Conservation (phyloP, 2,329 filamentous ascomycete species). For the Grosmannia clavigera region DNA sequence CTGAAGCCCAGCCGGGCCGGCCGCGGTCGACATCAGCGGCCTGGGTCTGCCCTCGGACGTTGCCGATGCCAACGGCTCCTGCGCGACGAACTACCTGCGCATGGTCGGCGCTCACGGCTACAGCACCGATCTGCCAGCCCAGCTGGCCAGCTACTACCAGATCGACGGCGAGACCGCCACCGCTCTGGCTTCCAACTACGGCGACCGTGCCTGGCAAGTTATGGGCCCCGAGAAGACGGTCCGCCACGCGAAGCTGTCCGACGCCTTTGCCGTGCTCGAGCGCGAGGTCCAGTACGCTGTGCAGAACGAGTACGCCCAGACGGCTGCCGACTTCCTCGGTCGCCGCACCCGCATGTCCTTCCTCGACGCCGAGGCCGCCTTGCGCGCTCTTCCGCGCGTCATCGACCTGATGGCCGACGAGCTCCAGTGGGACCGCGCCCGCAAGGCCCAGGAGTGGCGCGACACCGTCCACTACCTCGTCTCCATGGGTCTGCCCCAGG, state of each 20-base stretch:
- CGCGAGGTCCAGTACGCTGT: constrained; percentile 85
- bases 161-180: constrained; percentile 89
- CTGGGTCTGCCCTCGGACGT: constrained; percentile 34
- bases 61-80: constrained; percentile 47
- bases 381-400: constrained; percentile 71
- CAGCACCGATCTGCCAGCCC: constrained; percentile 80
- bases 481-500: constrained; percentile 42
- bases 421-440: constrained; percentile 59
- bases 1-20: constrained; percentile 37
- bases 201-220: constrained; percentile 86
- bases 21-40: constrained; percentile 55
- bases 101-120: constrained; percentile 63
- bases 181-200: constrained; percentile 77
- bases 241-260: constrained; percentile 57
- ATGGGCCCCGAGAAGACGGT: constrained; percentile 42
- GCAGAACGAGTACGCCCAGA: constrained; percentile 82
- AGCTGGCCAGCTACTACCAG: constrained; percentile 86
- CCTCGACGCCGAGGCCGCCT: constrained; percentile 78
- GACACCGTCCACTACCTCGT: constrained; percentile 46
- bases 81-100: constrained; percentile 62
- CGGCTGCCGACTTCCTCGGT: constrained; percentile 76
- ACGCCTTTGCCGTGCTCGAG: constrained; percentile 76
- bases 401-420: constrained; percentile 87
- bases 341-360: constrained; percentile 77
- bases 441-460: constrained; percentile 78